These are phyloP conservation scores for Guyanaporus albipodus DNA, from an alignment of 768 basidiomycete species.

Conservation along the genomic window DNA sequence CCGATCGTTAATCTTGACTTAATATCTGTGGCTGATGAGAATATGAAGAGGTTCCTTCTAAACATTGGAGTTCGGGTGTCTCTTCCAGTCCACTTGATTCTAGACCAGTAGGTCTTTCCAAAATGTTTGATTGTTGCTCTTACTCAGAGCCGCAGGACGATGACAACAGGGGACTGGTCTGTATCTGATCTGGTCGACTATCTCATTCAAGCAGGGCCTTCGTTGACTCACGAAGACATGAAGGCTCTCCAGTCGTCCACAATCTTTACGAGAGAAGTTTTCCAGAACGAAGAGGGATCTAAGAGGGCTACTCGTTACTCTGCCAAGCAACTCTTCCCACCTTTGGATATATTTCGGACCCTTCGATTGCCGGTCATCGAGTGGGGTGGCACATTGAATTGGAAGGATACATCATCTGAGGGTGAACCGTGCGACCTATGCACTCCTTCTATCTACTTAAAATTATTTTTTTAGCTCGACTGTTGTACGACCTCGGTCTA, in stretches of 20 bases:
- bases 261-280: conserved; percentile 10
- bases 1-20: neutral
- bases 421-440: conserved; percentile 40
- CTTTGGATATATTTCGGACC: conserved; percentile 58
- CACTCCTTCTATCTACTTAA: neutral
- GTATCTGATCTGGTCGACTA: neutral
- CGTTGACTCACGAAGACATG: neutral
- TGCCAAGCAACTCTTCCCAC: conserved; percentile 80
- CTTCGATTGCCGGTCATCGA: conserved; percentile 77
- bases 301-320: conserved; percentile 44
- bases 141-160: neutral
- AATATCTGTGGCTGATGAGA: conserved; percentile 34
- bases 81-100: neutral
- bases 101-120: neutral
- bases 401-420: conserved; percentile 77
- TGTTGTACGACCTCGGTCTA: conserved; percentile 67
- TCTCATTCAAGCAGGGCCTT: neutral
- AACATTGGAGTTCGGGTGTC: neutral
- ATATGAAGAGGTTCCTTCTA: neutral
- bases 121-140: neutral
- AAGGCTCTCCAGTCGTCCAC: too few relatives aligned
- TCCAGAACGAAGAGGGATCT: conserved; percentile 26
- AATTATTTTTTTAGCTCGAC: conserved; percentile 44
- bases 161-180: neutral
- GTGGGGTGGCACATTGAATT: conserved; percentile 71